A percentile compares a stretch with the other conserved stretches of the same genome.
Conservation (phyloP, 1,139 yeast species). For the Zygosaccharomyces pseudobailii region DNA sequence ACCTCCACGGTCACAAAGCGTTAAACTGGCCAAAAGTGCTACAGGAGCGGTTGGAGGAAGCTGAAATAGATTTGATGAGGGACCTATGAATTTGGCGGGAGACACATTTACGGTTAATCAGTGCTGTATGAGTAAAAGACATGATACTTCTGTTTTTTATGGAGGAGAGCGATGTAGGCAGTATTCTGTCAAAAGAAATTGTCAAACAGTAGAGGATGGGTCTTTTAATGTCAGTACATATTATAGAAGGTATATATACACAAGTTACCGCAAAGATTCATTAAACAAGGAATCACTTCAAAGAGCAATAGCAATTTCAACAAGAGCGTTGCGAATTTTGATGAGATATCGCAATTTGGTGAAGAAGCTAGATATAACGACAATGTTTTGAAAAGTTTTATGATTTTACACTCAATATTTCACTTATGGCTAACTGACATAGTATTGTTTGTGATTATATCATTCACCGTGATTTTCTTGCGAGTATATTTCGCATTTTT, state of each 20-base stretch:
- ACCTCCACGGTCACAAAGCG: neutral
- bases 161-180: conserved; percentile 43
- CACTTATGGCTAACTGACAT: neutral
- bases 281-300: conserved; percentile 48
- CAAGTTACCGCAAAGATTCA: conserved; percentile 57
- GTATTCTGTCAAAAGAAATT: conserved; percentile 14
- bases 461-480: neutral
- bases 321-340: conserved; percentile 45
- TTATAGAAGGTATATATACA: conserved; percentile 45
- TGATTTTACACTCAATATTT: neutral
- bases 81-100: neutral
- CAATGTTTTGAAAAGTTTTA: neutral
- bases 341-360: conserved; percentile 21
- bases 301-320: conserved; percentile 44
- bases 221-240: conserved; percentile 2
- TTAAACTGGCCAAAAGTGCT: neutral
- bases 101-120: neutral
- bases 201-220: neutral
- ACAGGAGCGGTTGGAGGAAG: conserved; percentile 37
- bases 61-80: conserved; percentile 55
- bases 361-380: neutral
- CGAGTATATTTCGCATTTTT: neutral
- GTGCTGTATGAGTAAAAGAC: neutral
- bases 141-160: conserved; percentile 49
- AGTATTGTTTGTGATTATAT: neutral